Evolutionary conservation across 352 stramenopile genomes (phyloP), one percentile per base, ranked within the genome.

Genomic region (Globisporangium paroecandrum): DNA sequence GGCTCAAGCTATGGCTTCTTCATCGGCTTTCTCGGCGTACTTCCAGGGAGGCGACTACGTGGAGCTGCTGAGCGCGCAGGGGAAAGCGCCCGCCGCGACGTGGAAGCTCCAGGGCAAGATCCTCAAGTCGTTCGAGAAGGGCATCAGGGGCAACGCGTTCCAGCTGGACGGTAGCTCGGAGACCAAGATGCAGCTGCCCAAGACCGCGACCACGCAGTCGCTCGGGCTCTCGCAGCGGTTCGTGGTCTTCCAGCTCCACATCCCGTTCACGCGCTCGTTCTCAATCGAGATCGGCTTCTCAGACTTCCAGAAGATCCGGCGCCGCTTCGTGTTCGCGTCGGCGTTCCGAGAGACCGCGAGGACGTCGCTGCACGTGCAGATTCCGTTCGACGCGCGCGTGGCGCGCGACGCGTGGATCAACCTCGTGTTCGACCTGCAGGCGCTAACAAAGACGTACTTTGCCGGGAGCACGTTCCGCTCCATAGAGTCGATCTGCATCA

Each of bases 51-150:
- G 87, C 3, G 83, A 91, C 66, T 90, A 79, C 65, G 81, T 95
- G 15, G 89, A 97, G 74, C 71, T 96, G 12, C 74, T 97, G 66
- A 90, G 76, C 61, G 83, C 86, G 25, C 84, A 94, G 60, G 88
- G 88, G 36, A 94, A 91, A 51, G 65, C 86, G 3, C 87, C 89
- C 3, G 79, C 83, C 0, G 73, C 81, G 1, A 72, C 74, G 9
- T 94, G 88, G 85, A 91, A 89, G 56, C 64, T 93, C 10, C 75
- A 88, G 43, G 88, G 87, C 1, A 93, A 94, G 69, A 88, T 95
- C 61, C 66, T 77, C 34, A 91, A 91, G 62, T 78, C 77, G 6
- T 97, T 94, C 41, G 88, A 96, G 58, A 96, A 95, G 61, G 43
- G 68, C 0, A 90, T 93, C 61, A 92, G 86, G 58, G 82, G 78